These are phyloP conservation scores for Carpinus fangiana DNA, from an alignment of 306 rosid genomes.

Conservation along the genomic window DNA sequence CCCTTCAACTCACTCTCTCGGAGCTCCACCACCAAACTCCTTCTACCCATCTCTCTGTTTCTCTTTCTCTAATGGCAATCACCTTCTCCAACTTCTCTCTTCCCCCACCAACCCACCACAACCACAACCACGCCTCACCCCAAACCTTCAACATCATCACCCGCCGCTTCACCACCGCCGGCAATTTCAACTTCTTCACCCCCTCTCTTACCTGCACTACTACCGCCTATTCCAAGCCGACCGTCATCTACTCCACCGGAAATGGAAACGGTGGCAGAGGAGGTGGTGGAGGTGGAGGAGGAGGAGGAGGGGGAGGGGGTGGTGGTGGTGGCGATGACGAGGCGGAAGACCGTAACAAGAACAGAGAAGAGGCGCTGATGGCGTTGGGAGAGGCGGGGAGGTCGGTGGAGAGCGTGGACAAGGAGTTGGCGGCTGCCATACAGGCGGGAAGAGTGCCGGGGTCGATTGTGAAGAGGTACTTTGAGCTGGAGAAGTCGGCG, in stretches of 20 bases:
- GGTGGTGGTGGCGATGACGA: slow-evolving; percentile 30
- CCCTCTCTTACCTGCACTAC: slow-evolving; percentile 23
- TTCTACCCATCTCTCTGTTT: not conserved
- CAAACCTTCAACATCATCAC: slow-evolving; percentile 23
- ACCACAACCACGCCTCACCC: slow-evolving; percentile 22
- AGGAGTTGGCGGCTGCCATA: slow-evolving; percentile 71
- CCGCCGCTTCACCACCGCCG: slow-evolving; percentile 3
- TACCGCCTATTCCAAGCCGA: slow-evolving; percentile 13
- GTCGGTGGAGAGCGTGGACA: slow-evolving; percentile 67
- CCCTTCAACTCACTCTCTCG: slow-evolving; percentile 8
- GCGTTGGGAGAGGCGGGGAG: slow-evolving; percentile 63
- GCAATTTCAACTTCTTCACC: slow-evolving; percentile 9
- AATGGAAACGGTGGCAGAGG: slow-evolving; percentile 27
- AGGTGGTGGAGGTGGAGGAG: not conserved
- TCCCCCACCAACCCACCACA: slow-evolving; percentile 17
- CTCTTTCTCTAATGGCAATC: slow-evolving; percentile 42
- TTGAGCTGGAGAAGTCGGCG: slow-evolving; percentile 68
- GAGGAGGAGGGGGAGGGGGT: not conserved
- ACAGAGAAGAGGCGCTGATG: slow-evolving; percentile 62
- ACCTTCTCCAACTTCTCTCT: slow-evolving; percentile 49
- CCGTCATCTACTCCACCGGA: slow-evolving; percentile 24
- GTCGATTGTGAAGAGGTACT: slow-evolving; percentile 59
- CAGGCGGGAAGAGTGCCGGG: slow-evolving; percentile 75
- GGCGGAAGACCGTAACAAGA: slow-evolving; percentile 52
- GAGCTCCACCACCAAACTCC: not conserved